phyloP scores from a whole-genome alignment of 345 rosid genomes.

The Anastatica hierochuntica region DNA sequence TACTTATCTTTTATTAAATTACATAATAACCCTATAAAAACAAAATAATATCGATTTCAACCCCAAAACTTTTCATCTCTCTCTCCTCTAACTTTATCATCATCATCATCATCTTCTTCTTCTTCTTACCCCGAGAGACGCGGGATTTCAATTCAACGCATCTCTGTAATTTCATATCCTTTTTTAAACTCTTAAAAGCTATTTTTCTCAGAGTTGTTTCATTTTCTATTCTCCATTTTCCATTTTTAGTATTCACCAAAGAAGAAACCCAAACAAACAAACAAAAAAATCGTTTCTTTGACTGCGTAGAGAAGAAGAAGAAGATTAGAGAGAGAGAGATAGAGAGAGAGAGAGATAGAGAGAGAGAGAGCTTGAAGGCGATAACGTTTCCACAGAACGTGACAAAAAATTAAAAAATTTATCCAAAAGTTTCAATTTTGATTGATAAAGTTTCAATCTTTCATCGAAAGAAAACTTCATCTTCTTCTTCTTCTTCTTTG shows the following conservation, averaged over 20 bases:
- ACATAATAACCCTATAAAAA: too few relatives aligned
- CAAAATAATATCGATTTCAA: too few relatives aligned
- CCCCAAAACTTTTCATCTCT: too few relatives aligned
- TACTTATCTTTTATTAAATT: too few relatives aligned
- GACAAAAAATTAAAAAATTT: slow-evolving; percentile 20
- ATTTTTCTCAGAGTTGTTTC: too few relatives aligned
- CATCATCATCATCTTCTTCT: too few relatives aligned
- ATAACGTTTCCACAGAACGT: slow-evolving; percentile 26
- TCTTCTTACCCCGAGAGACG: slow-evolving; percentile 21
- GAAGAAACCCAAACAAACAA: neutral
- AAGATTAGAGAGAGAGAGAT: too few relatives aligned
- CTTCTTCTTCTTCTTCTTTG: neutral
- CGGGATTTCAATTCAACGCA: slow-evolving; percentile 25
- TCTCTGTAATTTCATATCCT: slow-evolving; percentile 14
- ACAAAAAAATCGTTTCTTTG: neutral
- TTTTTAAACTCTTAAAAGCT: too few relatives aligned
- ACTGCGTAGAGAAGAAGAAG: too few relatives aligned
- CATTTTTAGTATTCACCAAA: slow-evolving; percentile 13
- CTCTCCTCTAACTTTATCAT: too few relatives aligned
- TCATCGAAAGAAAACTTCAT: neutral
- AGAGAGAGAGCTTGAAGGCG: slow-evolving; percentile 10
- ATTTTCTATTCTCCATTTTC: slow-evolving; percentile 11
- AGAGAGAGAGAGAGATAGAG: neutral
- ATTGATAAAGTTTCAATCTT: neutral
- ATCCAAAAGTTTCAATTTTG: slow-evolving; percentile 18